phyloP scores from a whole-genome alignment of 768 basidiomycete genomes.

The Chalciporus chontae region DNA sequence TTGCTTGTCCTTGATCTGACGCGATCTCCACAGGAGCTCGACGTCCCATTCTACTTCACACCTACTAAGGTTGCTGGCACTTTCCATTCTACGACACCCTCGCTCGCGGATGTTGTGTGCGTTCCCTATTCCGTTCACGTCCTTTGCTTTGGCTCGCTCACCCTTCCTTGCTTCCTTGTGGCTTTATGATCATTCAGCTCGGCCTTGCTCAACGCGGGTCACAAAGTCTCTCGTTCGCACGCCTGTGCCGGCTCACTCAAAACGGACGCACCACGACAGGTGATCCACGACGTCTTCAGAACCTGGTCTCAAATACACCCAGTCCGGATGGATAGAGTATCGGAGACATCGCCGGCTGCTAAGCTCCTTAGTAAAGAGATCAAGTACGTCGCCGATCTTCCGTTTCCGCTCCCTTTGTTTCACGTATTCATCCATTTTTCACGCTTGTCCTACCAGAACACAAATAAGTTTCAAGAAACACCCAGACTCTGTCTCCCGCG shows the following conservation, averaged over 20 bases:
- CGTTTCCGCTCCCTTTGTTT: background rate
- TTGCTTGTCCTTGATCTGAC: background rate
- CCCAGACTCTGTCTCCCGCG: slow-evolving; percentile 55
- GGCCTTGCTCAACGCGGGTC: slow-evolving; percentile 83
- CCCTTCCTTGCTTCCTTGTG: background rate
- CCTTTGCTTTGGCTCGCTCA: background rate
- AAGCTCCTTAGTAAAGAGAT: slow-evolving; percentile 66
- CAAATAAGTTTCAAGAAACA: slow-evolving; percentile 77
- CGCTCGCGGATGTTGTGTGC: slow-evolving; percentile 72
- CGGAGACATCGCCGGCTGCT: slow-evolving; percentile 66
- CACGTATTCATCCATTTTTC: background rate
- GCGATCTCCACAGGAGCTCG: slow-evolving; percentile 55
- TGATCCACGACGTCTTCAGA: slow-evolving; percentile 80
- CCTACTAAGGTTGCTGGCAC: slow-evolving; percentile 73
- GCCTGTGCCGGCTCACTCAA: slow-evolving; percentile 87
- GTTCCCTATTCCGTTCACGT: slow-evolving; percentile 25
- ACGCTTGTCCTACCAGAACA: slow-evolving; percentile 33
- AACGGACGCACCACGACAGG: slow-evolving; percentile 70
- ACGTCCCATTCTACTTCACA: slow-evolving; percentile 83
- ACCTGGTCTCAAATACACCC: slow-evolving; percentile 83
- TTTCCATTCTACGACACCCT: slow-evolving; percentile 79
- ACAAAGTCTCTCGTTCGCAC: slow-evolving; percentile 87
- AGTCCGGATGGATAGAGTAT: slow-evolving; percentile 79
- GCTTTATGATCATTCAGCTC: slow-evolving; percentile 47
- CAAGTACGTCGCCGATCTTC: slow-evolving; percentile 43